Evolutionary conservation across 164 flowering plant genomes (phyloP).

Genomic region (Litsea cubeba): DNA sequence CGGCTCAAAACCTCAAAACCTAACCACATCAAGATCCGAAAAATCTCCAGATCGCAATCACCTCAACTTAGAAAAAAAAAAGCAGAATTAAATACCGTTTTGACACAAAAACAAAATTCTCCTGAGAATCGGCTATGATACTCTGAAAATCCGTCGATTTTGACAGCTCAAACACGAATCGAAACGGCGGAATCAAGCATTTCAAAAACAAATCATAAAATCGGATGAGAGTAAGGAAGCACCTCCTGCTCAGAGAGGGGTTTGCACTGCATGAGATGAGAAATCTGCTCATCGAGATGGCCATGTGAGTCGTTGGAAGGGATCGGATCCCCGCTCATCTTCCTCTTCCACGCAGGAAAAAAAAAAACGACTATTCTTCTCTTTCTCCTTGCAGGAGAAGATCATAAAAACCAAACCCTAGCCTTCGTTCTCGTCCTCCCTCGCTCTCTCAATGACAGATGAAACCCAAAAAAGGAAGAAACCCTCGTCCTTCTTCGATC

Average conservation of each 20-base stretch:
- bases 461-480: conserved; percentile 13
- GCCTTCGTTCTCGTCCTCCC: background rate
- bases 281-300: conserved; percentile 72
- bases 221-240: background rate
- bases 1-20: too few relatives aligned
- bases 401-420: background rate
- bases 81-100: too few relatives aligned
- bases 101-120: too few relatives aligned
- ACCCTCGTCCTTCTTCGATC: conserved; percentile 8
- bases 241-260: conserved; percentile 93
- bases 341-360: background rate
- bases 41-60: too few relatives aligned
- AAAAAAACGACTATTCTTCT: conserved; percentile 8
- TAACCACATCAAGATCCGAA: too few relatives aligned
- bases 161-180: background rate
- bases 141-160: background rate
- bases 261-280: conserved; percentile 94
- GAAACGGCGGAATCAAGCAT: background rate
- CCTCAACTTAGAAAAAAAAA: too few relatives aligned
- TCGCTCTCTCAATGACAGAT: background rate
- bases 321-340: conserved; percentile 51
- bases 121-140: background rate
- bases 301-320: conserved; percentile 58
- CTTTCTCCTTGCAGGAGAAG: background rate
- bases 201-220: background rate